Base-by-base conservation (phyloP, 176 grass and related monocot genomes). In the Dendrocalamus sinicus region DNA sequence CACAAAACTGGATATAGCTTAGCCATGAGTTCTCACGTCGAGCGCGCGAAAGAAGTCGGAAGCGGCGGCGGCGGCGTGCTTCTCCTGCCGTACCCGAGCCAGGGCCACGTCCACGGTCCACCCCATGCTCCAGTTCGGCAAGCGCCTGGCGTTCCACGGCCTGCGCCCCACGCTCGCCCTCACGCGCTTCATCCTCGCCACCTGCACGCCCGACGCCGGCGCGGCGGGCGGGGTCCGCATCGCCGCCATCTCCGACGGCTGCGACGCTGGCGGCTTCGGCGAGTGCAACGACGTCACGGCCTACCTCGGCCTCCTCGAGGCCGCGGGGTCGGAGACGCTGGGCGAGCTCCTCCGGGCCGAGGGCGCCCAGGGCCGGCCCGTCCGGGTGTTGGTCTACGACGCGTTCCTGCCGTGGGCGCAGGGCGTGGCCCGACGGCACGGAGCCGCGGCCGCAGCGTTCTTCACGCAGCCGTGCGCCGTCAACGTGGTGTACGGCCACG, bases 61-160 rank as follows among this genome's bases (percentile, higher is more conserved):
- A 37, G 26, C 9, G 50, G 13, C 44, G 44, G 13, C 44, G 44
- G 17, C n/a, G 12, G 89, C 82, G 92, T 86, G 16, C 54, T 97
- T 37, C 70, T 94, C 24, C 77, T 97, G 8, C 88, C 94, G 26
- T 97, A 94, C 83, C 94, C 94, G 12, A 91, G 85, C 88, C 94
- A 97, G 83, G 94, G 94, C 84, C 94, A 97, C 88, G 73, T 97
- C 65, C 91, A 94, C 83, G 86, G 73, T 97, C 65, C 91, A 94
- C 83, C 94, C 92, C 20, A 85, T 97, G 90, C 88, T 97, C 67
- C 94, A 94, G 86, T 94, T 97, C 70, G 92, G 71, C 59, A 97
- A 97, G 72, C 83, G 89, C 67, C 83, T 94, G 39, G 71, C 85
- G 12, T n/a, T 81, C 63, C 85, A 92, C 71, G 92, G 92, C 72